Conservation (phyloP, 2,329 filamentous ascomycete genomes). For the Diaporthe vaccinii region DNA sequence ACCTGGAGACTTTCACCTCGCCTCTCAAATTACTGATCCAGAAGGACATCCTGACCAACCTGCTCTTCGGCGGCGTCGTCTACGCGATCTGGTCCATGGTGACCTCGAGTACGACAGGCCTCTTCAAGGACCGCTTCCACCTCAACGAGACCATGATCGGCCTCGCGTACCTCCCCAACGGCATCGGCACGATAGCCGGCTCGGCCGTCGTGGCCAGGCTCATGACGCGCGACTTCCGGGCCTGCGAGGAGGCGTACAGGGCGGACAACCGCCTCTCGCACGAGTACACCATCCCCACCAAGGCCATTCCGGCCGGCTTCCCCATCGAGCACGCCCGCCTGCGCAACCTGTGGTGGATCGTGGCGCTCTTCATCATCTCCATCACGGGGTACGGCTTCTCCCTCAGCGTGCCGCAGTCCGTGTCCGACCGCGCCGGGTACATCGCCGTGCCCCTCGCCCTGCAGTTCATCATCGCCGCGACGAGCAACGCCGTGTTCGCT, state of each 20-base stretch:
- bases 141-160: constrained; percentile 46
- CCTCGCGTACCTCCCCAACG: constrained; percentile 47
- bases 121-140: constrained; percentile 50
- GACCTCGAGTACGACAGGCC: constrained; percentile 55
- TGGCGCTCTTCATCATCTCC: constrained; percentile 51
- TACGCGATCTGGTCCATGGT: constrained; percentile 59
- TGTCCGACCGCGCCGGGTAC: constrained; percentile 43
- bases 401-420: constrained; percentile 40
- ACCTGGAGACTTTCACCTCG: constrained; percentile 49
- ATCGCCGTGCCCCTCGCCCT: constrained; percentile 47
- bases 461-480: constrained; percentile 53
- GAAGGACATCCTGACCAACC: constrained; percentile 58
- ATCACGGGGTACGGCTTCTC: constrained; percentile 54
- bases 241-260: constrained; percentile 48
- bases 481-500: constrained; percentile 54
- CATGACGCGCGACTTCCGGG: constrained; percentile 55
- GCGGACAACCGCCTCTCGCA: constrained; percentile 47
- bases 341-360: constrained; percentile 56
- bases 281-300: constrained; percentile 45
- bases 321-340: constrained; percentile 58
- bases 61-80: constrained; percentile 51
- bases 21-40: constrained; percentile 56
- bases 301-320: constrained; percentile 53
- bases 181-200: constrained; percentile 57
- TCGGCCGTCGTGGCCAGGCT: constrained; percentile 57